phyloP scores from a whole-genome alignment of 2,329 filamentous ascomycete species.

The Sporothrix phasma region DNA sequence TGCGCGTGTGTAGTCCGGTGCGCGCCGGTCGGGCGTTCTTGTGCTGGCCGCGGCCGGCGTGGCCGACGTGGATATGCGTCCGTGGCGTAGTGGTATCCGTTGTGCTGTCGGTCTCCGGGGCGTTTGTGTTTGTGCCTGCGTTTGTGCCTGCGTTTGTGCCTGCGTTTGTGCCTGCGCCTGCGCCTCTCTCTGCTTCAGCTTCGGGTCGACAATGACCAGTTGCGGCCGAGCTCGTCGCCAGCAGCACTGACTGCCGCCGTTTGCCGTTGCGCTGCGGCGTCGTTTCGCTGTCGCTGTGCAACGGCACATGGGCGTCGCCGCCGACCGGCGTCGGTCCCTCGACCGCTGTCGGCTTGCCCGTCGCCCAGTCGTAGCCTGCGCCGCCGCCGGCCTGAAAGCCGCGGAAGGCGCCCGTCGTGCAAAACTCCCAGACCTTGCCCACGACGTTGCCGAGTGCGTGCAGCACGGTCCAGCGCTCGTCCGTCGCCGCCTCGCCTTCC shows the following conservation, averaged over 20 bases:
- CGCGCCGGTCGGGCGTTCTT: slow-evolving; percentile 8
- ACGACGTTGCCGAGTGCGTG: slow-evolving; percentile 56
- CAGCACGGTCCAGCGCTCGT: slow-evolving; percentile 33
- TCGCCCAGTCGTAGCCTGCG: slow-evolving; percentile 46
- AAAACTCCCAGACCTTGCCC: slow-evolving; percentile 79
- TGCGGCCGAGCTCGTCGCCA: slow-evolving; percentile 49
- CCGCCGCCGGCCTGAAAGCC: slow-evolving; percentile 86
- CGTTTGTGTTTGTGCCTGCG: no score
- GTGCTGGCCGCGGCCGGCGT: neutral
- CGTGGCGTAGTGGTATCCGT: neutral
- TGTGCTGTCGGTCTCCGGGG: no score
- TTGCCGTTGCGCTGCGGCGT: slow-evolving; percentile 38
- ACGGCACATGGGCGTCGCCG: neutral
- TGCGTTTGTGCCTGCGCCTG: neutral
- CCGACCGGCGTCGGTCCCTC: neutral
- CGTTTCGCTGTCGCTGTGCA: slow-evolving; percentile 18
- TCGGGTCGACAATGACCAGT: slow-evolving; percentile 57
- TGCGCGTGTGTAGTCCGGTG: slow-evolving; percentile 9
- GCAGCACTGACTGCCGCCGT: slow-evolving; percentile 43
- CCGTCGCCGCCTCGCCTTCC: no score
- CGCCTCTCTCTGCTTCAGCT: neutral
- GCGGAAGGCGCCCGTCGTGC: slow-evolving; percentile 60
- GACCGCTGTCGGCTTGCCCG: slow-evolving; percentile 22
- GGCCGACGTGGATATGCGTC: neutral
- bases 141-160: neutral